Conservation (phyloP, 176 grass and related monocot genomes). For the Stipa capillata region DNA sequence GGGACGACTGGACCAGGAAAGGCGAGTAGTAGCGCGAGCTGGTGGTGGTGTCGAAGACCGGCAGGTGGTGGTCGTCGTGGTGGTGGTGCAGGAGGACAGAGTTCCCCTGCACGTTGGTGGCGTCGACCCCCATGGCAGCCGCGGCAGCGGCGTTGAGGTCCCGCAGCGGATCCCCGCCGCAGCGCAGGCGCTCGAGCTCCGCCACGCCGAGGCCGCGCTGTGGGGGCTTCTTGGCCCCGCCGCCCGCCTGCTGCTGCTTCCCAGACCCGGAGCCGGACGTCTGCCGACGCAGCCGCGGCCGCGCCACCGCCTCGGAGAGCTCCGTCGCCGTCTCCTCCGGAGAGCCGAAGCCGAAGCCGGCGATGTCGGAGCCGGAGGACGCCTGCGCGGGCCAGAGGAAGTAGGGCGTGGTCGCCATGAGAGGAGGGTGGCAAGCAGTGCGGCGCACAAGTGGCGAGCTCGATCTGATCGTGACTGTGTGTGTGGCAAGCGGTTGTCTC, state of each 20-base stretch:
- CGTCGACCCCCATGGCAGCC: constrained; percentile 13
- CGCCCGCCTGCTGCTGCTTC: constrained; percentile 2
- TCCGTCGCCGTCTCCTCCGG: background rate
- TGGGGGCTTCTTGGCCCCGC: constrained; percentile 29
- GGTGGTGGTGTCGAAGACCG: background rate
- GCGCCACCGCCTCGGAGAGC: background rate
- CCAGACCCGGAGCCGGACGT: background rate
- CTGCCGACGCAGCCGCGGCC: background rate
- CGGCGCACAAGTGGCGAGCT: too few relatives aligned
- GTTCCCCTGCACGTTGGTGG: background rate
- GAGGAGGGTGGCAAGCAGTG: too few relatives aligned
- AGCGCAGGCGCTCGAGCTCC: constrained; percentile 68
- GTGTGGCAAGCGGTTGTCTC: background rate
- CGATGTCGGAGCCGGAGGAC: background rate
- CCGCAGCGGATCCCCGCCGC: constrained; percentile 39
- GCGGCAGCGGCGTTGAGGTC: constrained; percentile 20
- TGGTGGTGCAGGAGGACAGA: background rate
- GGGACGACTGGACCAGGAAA: background rate
- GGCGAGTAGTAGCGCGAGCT: constrained; percentile 24
- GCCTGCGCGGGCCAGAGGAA: constrained; percentile 17
- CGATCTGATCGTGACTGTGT: too few relatives aligned
- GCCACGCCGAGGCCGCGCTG: constrained; percentile 75
- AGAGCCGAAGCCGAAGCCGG: background rate
- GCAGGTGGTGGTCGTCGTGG: background rate
- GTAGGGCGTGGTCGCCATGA: constrained; percentile 28